Evolutionary conservation across 2,329 filamentous ascomycete genomes (phyloP).

Genomic region (Lasiodiplodia theobromae): DNA sequence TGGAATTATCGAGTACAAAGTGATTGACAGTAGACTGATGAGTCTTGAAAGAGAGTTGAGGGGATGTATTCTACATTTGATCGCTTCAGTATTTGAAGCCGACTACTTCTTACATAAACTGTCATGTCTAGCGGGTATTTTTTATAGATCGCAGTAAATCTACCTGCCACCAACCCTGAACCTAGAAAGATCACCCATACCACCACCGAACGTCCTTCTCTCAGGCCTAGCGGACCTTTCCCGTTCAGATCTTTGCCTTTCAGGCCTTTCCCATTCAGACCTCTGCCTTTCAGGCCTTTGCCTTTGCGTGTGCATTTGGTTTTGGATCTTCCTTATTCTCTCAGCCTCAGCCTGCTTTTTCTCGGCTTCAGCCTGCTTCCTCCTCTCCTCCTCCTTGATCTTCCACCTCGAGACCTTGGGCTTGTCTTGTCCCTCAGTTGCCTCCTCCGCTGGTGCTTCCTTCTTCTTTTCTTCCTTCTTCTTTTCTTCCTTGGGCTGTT

Average conservation of each 20-base stretch:
- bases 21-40: too few species aligned
- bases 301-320: not conserved
- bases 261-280: not conserved
- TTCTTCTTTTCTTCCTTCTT: slow-evolving; percentile 33
- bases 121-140: not conserved
- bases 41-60: not conserved
- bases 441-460: slow-evolving; percentile 31
- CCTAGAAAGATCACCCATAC: too few species aligned
- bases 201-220: too few species aligned
- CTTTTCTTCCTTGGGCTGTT: slow-evolving; percentile 33
- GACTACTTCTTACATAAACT: not conserved
- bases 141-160: not conserved
- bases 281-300: not conserved
- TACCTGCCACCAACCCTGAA: not conserved
- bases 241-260: not conserved
- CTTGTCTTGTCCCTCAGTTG: slow-evolving; percentile 25
- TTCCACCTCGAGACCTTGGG: slow-evolving; percentile 23
- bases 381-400: slow-evolving; percentile 21
- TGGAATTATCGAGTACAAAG: too few species aligned
- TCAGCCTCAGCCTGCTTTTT: not conserved
- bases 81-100: not conserved
- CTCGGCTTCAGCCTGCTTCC: not conserved
- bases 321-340: not conserved
- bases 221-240: not conserved
- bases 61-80: not conserved